Evolutionary conservation across 495 filamentous ascomycete species (phyloP), one percentile per base, ranked within the genome.

Genomic region (Penicillium cinerascens): DNA sequence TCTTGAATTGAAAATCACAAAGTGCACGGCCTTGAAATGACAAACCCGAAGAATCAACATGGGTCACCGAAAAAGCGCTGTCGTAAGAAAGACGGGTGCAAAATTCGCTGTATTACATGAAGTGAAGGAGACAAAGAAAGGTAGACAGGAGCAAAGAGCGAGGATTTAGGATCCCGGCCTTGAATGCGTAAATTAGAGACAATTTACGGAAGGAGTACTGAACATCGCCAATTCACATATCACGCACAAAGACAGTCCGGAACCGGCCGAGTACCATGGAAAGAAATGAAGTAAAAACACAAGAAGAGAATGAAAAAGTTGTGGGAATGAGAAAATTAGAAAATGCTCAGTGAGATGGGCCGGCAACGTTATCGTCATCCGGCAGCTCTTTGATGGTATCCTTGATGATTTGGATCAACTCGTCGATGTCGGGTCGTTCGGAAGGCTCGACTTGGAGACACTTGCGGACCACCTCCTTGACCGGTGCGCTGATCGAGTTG

Each of bases 401-500:
- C 74, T 91, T 83, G 36, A 96, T 84, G 66, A 91, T 79, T 49
- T 76, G 72, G 61, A 95, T 95, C 72, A 98, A 65, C 75, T 95
- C 87, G 55, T 89, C 85, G 55, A 98, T 87, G 73, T 95, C 88
- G 10, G 93, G 93, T 53, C 93, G 77, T 63, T 98, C 95, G 9
- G 76, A 82, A 22, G 95, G 87, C 74, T 98, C 93, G n/a, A 98
- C 91, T 67, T 79, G 84, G 66, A 98, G 72, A 70, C 93, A 98
- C 64, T 79, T 85, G 72, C 91, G 75, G 38, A 97, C 91, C 6
- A 97, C 80, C 48, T 95, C 86, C 65, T 90, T 86, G 35, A 95
- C 87, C 1, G 78, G 73, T 39, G 90, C 87, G 55, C 85, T 90
- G 52, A 96, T 89, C 9, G 64, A 55, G 23, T 47, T 51, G 11